These are phyloP conservation scores for Nicotiana knightiana DNA, from an alignment of 257 asterid species.

Conservation along the genomic window DNA sequence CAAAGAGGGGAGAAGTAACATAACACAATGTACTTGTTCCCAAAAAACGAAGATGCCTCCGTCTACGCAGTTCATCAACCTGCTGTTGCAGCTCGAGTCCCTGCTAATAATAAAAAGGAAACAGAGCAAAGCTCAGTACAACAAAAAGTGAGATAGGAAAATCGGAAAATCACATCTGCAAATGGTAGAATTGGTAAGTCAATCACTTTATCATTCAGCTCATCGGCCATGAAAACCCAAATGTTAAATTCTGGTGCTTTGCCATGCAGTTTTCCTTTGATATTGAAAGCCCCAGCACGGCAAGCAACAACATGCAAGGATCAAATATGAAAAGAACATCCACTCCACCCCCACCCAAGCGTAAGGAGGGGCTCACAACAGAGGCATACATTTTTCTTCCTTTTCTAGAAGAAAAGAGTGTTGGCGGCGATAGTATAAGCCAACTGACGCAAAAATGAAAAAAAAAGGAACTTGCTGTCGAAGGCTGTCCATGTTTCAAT, in stretches of 20 bases:
- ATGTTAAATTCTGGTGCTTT: background rate
- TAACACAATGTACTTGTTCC: slow-evolving; percentile 9
- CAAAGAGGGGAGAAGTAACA: background rate
- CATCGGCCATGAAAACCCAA: background rate
- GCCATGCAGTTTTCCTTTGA: background rate
- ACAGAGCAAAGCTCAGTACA: slow-evolving; percentile 14
- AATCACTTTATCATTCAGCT: background rate
- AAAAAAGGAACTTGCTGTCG: background rate
- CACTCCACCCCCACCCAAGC: too few relatives aligned
- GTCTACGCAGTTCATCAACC: slow-evolving; percentile 13
- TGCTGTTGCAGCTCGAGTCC: slow-evolving; percentile 34
- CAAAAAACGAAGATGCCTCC: slow-evolving; percentile 9
- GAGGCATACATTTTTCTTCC: background rate
- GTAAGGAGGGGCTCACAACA: too few relatives aligned
- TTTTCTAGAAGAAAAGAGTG: background rate
- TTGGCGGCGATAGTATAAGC: background rate
- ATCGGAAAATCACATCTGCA: background rate
- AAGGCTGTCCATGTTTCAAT: background rate
- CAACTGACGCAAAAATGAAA: background rate
- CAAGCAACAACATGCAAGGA: background rate
- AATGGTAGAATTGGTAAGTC: background rate
- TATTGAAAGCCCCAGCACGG: background rate
- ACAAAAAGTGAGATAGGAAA: background rate
- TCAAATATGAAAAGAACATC: too few relatives aligned
- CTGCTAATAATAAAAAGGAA: slow-evolving; percentile 19